phyloP scores from a whole-genome alignment of 1,284 basidiomycete species.

The Singerocomus inundabilis region DNA sequence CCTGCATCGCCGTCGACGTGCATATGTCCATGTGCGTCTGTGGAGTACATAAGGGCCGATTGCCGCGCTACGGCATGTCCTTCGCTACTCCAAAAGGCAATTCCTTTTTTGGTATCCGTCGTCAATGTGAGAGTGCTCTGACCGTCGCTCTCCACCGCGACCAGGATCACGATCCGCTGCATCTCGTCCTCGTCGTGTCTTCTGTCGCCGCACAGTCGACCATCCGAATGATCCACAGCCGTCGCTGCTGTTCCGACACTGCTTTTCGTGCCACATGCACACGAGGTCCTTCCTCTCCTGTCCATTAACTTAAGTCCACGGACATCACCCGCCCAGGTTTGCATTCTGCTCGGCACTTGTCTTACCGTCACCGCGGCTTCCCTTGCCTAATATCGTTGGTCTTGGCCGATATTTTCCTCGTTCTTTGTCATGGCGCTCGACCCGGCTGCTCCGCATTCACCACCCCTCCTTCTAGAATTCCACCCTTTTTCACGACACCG shows the following conservation, averaged over 20 bases:
- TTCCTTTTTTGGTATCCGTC: slow-evolving; percentile 24
- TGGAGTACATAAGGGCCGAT: slow-evolving; percentile 25
- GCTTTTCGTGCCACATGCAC: slow-evolving; percentile 37
- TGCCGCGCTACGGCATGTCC: slow-evolving; percentile 31
- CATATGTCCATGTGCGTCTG: too few relatives aligned
- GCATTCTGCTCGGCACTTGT: slow-evolving; percentile 34
- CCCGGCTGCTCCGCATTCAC: slow-evolving; percentile 27
- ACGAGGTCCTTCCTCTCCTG: slow-evolving; percentile 37
- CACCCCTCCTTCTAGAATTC: slow-evolving; percentile 24
- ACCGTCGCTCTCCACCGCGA: slow-evolving; percentile 2
- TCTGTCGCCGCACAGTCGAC: slow-evolving; percentile 14
- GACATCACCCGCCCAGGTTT: slow-evolving; percentile 34
- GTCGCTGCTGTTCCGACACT: slow-evolving; percentile 30
- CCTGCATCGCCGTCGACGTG: too few relatives aligned
- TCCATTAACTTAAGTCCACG: slow-evolving; percentile 40
- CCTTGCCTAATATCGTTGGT: slow-evolving; percentile 33
- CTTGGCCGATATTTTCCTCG: slow-evolving; percentile 35
- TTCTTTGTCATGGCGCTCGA: slow-evolving; percentile 33
- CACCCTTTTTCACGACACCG: slow-evolving; percentile 7
- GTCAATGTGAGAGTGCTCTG: slow-evolving; percentile 15
- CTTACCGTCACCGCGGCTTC: slow-evolving; percentile 39
- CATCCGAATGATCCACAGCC: slow-evolving; percentile 20
- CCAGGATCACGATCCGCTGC: slow-evolving; percentile 14
- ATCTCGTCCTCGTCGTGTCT: slow-evolving; percentile 9
- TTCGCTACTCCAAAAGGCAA: slow-evolving; percentile 28